Conservation (phyloP, 345 rosid species). For the Durio zibethinus region DNA sequence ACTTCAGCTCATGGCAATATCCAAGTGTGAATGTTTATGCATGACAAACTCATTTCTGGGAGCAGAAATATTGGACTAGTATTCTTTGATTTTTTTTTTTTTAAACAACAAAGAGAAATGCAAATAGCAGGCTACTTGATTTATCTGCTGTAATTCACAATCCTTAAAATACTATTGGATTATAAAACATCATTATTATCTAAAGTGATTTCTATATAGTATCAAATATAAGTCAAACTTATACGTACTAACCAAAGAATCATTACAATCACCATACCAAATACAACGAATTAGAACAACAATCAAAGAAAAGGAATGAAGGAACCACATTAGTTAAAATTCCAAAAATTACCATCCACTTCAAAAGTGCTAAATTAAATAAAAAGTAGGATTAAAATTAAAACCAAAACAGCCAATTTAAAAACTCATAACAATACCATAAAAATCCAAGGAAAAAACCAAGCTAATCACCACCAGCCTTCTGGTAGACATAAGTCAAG, state of each 20-base stretch:
- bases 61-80: neutral
- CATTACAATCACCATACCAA: neutral
- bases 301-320: neutral
- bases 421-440: neutral
- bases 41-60: neutral
- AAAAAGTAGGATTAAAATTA: neutral
- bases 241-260: neutral
- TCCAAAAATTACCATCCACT: neutral
- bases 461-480: slow-evolving; percentile 50
- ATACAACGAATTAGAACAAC: no score
- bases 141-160: neutral
- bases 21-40: neutral
- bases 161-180: neutral
- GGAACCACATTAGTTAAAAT: no score
- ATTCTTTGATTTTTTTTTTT: neutral
- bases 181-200: neutral
- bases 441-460: neutral
- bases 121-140: neutral
- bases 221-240: neutral
- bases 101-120: neutral
- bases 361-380: neutral
- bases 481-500: slow-evolving; percentile 55
- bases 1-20: neutral
- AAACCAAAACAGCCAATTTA: neutral
- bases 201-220: neutral